Conservation (phyloP, 23 red algal genomes). For the Agarophyton chilense region DNA sequence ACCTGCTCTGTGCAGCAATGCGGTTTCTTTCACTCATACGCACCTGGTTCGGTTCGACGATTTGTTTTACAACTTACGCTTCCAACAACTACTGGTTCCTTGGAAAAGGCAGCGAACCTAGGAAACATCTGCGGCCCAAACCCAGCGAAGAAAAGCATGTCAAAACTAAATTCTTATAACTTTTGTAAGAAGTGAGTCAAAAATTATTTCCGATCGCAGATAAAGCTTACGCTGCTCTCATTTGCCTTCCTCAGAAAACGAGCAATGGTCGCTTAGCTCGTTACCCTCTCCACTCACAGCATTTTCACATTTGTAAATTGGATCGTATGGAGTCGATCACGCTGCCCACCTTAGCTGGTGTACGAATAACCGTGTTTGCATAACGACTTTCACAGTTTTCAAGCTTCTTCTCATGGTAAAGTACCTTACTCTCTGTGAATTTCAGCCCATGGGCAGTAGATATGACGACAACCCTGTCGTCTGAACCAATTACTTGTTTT, state of each 20-base stretch:
- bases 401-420: slow-evolving; percentile 98
- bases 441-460: slow-evolving; percentile 99
- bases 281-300: no score
- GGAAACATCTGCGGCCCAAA: neutral
- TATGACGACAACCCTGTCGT: slow-evolving; percentile 93
- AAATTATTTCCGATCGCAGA: neutral
- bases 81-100: neutral
- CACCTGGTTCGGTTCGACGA: neutral
- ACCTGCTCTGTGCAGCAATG: no score
- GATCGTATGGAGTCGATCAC: slow-evolving; percentile 91
- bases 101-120: neutral
- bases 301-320: slow-evolving; percentile 18
- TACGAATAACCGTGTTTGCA: slow-evolving; percentile 90
- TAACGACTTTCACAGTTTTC: slow-evolving; percentile 71
- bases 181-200: neutral
- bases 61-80: neutral
- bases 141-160: neutral
- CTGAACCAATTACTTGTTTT: slow-evolving; percentile 71
- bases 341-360: slow-evolving; percentile 77
- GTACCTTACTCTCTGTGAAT: slow-evolving; percentile 95
- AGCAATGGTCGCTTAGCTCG: no score
- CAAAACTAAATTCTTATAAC: neutral
- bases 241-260: neutral
- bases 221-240: neutral
- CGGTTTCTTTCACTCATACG: no score